Evolutionary conservation across 768 basidiomycete species (phyloP).

Genomic region (Ramaria sp.): DNA sequence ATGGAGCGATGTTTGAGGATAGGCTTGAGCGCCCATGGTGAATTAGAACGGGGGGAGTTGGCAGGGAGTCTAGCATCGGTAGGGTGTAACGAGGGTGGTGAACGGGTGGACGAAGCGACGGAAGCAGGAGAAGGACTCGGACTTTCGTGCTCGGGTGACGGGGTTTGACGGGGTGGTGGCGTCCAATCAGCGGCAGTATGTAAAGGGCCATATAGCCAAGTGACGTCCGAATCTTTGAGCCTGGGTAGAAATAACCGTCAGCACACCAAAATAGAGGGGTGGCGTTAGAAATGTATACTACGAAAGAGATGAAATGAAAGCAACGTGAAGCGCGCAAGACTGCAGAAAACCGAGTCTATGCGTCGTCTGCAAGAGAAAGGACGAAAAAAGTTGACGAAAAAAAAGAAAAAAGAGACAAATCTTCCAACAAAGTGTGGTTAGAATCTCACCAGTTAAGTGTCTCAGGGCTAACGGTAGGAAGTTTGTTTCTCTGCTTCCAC

Average conservation of each 20-base stretch:
- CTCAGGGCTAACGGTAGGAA: constrained; percentile 92
- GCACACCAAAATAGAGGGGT: not conserved
- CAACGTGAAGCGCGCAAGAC: no score
- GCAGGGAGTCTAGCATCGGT: constrained; percentile 21
- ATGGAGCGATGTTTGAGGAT: constrained; percentile 96
- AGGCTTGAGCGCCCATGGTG: constrained; percentile 47
- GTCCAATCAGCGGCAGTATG: constrained; percentile 88
- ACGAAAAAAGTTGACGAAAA: not conserved
- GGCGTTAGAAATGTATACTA: not conserved
- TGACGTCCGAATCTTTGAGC: constrained; percentile 99
- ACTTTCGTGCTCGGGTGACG: constrained; percentile 19
- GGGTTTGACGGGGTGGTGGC: constrained; percentile 47
- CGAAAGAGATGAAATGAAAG: no score
- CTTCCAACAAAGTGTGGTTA: constrained; percentile 10
- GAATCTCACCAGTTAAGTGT: constrained; percentile 91
- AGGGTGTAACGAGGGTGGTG: not conserved
- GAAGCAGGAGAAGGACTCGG: constrained; percentile 17
- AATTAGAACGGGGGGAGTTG: constrained; percentile 18
- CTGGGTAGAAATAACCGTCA: constrained; percentile 30
- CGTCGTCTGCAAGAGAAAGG: no score
- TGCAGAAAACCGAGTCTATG: no score
- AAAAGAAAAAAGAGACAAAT: not conserved
- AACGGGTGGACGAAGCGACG: not conserved
- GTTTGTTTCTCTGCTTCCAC: constrained; percentile 98
- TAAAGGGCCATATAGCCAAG: constrained; percentile 96